phyloP scores from a whole-genome alignment of 257 asterid genomes.

The Leonotis leonurus region DNA sequence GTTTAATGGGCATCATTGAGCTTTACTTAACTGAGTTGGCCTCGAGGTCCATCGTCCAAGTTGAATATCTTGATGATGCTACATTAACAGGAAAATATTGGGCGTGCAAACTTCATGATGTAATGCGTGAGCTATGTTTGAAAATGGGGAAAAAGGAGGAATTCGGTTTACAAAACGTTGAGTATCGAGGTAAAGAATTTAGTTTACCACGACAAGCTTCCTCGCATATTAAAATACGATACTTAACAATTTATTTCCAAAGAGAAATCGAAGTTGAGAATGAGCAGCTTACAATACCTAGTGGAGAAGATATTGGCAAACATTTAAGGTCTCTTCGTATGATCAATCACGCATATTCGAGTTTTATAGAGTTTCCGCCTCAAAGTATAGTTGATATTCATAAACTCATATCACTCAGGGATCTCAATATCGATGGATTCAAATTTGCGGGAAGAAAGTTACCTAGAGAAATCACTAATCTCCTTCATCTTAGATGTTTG shows the following conservation, averaged over 20 bases:
- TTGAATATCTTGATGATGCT: neutral
- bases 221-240: neutral
- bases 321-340: conserved; percentile 3
- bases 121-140: conserved; percentile 2
- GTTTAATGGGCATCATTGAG: neutral
- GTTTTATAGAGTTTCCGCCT: neutral
- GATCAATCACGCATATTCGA: neutral
- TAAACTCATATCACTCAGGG: neutral
- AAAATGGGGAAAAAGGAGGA: neutral
- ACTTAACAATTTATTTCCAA: neutral
- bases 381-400: neutral
- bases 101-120: conserved; percentile 13
- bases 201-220: neutral
- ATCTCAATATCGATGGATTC: neutral
- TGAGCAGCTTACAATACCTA: neutral
- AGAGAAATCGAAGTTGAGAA: neutral
- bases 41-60: conserved; percentile 7
- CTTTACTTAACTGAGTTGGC: conserved; percentile 3
- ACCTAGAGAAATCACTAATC: neutral
- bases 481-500: neutral
- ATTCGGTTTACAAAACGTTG: neutral
- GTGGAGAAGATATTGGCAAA: neutral
- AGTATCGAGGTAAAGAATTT: neutral
- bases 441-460: conserved; percentile 1
- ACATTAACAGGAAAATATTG: neutral